Percentiles rank a stretch among this genome's conserved stretches.
Conservation (phyloP, 208 protist genomes). For the Leishmania arabica region DNA sequence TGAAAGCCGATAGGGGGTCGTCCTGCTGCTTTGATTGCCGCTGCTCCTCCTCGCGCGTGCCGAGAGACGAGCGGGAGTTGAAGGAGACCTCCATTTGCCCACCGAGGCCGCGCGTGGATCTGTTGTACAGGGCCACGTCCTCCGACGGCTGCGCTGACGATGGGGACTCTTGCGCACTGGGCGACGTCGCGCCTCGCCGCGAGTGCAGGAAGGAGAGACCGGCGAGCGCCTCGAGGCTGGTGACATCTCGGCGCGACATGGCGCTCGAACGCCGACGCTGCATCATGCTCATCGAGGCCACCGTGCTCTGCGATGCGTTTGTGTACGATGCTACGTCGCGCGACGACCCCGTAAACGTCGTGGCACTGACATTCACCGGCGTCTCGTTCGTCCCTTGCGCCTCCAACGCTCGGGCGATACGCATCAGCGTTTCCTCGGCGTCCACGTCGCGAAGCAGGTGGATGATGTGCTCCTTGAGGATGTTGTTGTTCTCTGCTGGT, state of each 20-base stretch:
- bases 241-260: constrained; percentile 14
- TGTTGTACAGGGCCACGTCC: constrained; percentile 7
- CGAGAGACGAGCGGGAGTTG: constrained; percentile 28
- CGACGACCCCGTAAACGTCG: constrained; percentile 24
- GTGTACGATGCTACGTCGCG: constrained; percentile 10
- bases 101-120: constrained; percentile 11
- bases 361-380: constrained; percentile 20
- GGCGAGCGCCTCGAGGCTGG: constrained; percentile 23
- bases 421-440: constrained; percentile 53
- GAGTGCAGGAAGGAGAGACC: constrained; percentile 32
- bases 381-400: not conserved
- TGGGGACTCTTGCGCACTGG: constrained; percentile 21
- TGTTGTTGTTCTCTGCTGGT: constrained; percentile 30
- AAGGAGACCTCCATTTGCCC: constrained; percentile 24
- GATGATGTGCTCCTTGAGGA: constrained; percentile 62
- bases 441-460: constrained; percentile 57
- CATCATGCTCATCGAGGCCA: constrained; percentile 10
- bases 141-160: constrained; percentile 26
- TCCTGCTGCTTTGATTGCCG: not conserved
- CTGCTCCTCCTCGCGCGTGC: constrained; percentile 1
- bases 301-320: constrained; percentile 21
- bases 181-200: constrained; percentile 1
- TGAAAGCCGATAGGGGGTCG: constrained; percentile 19
- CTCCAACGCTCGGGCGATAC: constrained; percentile 51
- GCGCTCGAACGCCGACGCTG: constrained; percentile 18